Evolutionary conservation across 768 basidiomycete genomes (phyloP).

Genomic region (Tricholoma matsutake): DNA sequence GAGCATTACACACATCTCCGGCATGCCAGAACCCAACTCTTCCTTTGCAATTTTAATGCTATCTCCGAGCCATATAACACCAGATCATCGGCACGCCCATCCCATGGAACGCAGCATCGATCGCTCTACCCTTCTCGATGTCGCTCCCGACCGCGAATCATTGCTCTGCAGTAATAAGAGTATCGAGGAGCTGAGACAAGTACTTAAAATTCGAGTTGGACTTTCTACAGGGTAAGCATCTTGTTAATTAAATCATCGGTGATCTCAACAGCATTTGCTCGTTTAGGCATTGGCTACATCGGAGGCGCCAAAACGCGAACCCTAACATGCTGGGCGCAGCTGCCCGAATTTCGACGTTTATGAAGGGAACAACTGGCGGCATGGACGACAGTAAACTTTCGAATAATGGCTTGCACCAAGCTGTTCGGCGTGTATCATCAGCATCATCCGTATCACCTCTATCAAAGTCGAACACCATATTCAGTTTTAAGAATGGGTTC

Average conservation of each 20-base stretch:
- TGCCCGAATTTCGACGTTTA: conserved; percentile 24
- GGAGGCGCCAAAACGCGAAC: conserved; percentile 19
- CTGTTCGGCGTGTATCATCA: conserved; percentile 25
- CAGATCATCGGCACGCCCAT: conserved; percentile 9
- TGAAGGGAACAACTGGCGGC: conserved; percentile 6
- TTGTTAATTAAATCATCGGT: background rate
- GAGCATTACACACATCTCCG: background rate
- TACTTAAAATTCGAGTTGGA: conserved; percentile 27
- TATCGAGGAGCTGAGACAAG: conserved; percentile 28
- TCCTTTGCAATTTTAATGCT: conserved; percentile 20
- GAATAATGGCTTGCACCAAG: conserved; percentile 9
- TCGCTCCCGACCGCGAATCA: conserved; percentile 35
- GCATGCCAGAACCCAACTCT: conserved; percentile 10
- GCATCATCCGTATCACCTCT: conserved; percentile 20
- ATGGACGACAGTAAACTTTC: conserved; percentile 6
- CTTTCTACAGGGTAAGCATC: conserved; percentile 16
- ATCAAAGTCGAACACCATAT: conserved; percentile 6
- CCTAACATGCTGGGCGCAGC: conserved; percentile 23
- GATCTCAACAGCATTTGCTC: background rate
- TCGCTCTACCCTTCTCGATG: conserved; percentile 24
- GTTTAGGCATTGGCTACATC: conserved; percentile 33
- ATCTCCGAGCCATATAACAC: conserved; percentile 9
- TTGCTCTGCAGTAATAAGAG: conserved; percentile 22
- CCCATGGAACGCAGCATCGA: conserved; percentile 27
- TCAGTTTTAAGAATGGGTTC: conserved; percentile 15